Conservation (phyloP, 1,139 yeast species). For the Suhomyces maxii region DNA sequence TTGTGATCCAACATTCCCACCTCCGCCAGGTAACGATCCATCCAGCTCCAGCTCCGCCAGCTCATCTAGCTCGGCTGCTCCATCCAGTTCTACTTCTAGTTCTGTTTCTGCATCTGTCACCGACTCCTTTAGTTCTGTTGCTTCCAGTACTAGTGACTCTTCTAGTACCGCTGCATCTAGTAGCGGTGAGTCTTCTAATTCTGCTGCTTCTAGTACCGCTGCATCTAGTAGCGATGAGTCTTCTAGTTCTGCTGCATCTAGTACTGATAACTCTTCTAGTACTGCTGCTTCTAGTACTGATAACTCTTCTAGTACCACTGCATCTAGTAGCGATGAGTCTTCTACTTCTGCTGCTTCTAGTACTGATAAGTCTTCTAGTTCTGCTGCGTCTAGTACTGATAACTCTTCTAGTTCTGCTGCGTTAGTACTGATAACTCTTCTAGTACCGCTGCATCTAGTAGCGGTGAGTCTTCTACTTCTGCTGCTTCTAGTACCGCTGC, state of each 20-base stretch:
- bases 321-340: neutral
- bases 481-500: neutral
- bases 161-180: neutral
- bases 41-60: neutral
- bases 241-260: neutral
- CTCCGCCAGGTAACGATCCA: neutral
- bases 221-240: neutral
- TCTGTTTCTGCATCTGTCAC: neutral
- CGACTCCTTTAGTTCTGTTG: neutral
- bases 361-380: neutral
- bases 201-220: neutral
- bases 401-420: neutral
- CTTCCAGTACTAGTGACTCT: neutral
- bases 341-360: neutral
- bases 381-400: neutral
- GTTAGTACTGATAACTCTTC: neutral
- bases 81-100: neutral
- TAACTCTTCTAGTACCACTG: neutral
- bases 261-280: neutral
- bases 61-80: neutral
- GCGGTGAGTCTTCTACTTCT: neutral
- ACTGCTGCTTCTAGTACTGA: neutral
- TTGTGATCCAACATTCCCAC: slow-evolving; percentile 2
- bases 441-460: neutral
- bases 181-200: neutral